These are phyloP conservation scores for Sporisorium scitamineum DNA, from an alignment of 1,284 basidiomycete genomes.

Conservation along the genomic window DNA sequence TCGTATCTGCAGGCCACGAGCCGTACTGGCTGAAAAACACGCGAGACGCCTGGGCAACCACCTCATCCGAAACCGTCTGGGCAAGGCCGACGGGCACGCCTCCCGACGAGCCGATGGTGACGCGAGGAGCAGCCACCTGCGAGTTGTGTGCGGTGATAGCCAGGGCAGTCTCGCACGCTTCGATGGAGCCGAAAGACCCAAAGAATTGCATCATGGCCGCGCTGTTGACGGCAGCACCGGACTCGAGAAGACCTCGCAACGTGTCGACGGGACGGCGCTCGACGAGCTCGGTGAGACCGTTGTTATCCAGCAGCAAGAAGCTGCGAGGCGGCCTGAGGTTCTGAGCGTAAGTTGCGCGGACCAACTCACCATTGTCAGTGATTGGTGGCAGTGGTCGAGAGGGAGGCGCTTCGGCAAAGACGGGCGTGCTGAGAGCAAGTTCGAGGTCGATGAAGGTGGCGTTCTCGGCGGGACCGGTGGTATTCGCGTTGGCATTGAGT, in stretches of 20 bases:
- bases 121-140: constrained; percentile 45
- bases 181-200: constrained; percentile 58
- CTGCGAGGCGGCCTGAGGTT: constrained; percentile 79
- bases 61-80: constrained; percentile 58
- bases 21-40: constrained; percentile 64
- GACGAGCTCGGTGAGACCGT: constrained; percentile 83
- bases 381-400: constrained; percentile 19
- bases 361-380: constrained; percentile 52
- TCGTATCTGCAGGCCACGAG: constrained; percentile 61
- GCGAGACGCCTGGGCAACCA: constrained; percentile 61
- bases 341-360: constrained; percentile 85
- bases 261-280: constrained; percentile 87
- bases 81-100: constrained; percentile 25
- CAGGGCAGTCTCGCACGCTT: constrained; percentile 91
- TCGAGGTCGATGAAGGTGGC: constrained; percentile 54
- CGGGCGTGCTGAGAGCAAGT: constrained; percentile 49
- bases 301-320: constrained; percentile 87
- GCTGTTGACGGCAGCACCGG: constrained; percentile 50
- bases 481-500: constrained; percentile 32
- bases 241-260: constrained; percentile 73
- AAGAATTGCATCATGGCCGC: constrained; percentile 66
- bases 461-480: constrained; percentile 43
- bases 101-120: constrained; percentile 33
- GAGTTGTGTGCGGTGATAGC: constrained; percentile 73
- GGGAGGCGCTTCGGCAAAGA: constrained; percentile 53